Evolutionary conservation across 805 yeast genomes (phyloP).

Genomic region (Zygoascus bituminiphila): DNA sequence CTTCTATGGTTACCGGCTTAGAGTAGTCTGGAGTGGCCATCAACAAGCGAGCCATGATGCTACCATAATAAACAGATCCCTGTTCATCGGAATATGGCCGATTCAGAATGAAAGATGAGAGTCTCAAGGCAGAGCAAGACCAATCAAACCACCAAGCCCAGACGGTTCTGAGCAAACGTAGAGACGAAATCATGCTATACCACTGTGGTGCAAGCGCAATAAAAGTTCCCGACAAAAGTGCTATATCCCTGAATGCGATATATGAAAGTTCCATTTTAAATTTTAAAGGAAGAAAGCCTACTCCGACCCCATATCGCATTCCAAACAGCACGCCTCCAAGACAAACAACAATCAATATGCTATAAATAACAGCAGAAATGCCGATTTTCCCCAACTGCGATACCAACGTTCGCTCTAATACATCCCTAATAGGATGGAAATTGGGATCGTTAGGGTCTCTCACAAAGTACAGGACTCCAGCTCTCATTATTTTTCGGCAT

Average conservation of each 20-base stretch:
- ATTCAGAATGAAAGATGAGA: constrained; percentile 75
- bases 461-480: constrained; percentile 85
- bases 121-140: constrained; percentile 49
- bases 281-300: constrained; percentile 20
- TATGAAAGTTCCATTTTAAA: constrained; percentile 4
- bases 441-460: constrained; percentile 93
- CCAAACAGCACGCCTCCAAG: constrained; percentile 58
- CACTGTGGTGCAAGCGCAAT: constrained; percentile 9
- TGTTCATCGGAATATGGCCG: constrained; percentile 56
- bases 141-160: constrained; percentile 57
- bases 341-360: constrained; percentile 59
- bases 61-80: constrained; percentile 56
- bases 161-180: constrained; percentile 23
- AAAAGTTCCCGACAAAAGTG: constrained; percentile 1
- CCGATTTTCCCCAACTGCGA: constrained; percentile 67
- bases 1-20: constrained; percentile 41
- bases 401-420: constrained; percentile 64
- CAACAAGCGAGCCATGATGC: constrained; percentile 36
- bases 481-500: constrained; percentile 69
- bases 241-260: constrained; percentile 14
- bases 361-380: constrained; percentile 55
- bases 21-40: constrained; percentile 46
- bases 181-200: background rate
- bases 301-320: constrained; percentile 27
- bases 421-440: constrained; percentile 77